Evolutionary conservation across 2,329 filamentous ascomycete genomes (phyloP), one percentile per base, ranked within the genome.

Genomic region (Penicillium sp.): DNA sequence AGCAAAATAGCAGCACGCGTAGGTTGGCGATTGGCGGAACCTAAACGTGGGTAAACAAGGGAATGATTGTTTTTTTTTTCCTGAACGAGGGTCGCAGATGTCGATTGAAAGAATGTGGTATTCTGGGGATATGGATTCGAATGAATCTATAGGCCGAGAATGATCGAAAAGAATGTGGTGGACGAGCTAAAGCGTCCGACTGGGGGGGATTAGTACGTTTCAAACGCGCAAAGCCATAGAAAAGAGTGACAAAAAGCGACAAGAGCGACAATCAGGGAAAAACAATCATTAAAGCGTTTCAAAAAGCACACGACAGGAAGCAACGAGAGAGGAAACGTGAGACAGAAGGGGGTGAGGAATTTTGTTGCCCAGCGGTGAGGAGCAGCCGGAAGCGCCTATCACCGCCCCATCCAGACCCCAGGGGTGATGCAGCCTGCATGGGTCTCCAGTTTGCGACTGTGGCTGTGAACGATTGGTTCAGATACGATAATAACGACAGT

Each of bases 301-400:
- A 59, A 64, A 59, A 36, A 59, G 58, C 46, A 52, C 56, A 61
- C 55, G 58, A 64, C 53, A 59, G 43, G 47, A 45, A 47, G 52
- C 54, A 58, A 59, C 47, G 57, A 38, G 43, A 38, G 51, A 55
- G 40, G 54, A 21, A 38, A 52, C 10, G 43, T 58, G 56, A 58
- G 56, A 58, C 56, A 58, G 54, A 54, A 52, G 49, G 57, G 55
- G 54, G 54, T 44, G 18, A 60, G 63, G 66, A 65, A 68, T 63
- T 60, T 53, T 13, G 63, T 66, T 66, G 58, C 60, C 58, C 65
- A 67, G 67, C 67, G 67, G 67, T 63, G 67, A 49, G 66, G 63
- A 57, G 57, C 56, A 45, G 51, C 55, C 54, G 50, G 59, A 54
- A 58, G 55, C 51, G 50, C 56, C 57, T 56, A 61, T 61, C 56